phyloP scores from a whole-genome alignment of 2,329 filamentous ascomycete species.

The Aspergillus phoenicis region DNA sequence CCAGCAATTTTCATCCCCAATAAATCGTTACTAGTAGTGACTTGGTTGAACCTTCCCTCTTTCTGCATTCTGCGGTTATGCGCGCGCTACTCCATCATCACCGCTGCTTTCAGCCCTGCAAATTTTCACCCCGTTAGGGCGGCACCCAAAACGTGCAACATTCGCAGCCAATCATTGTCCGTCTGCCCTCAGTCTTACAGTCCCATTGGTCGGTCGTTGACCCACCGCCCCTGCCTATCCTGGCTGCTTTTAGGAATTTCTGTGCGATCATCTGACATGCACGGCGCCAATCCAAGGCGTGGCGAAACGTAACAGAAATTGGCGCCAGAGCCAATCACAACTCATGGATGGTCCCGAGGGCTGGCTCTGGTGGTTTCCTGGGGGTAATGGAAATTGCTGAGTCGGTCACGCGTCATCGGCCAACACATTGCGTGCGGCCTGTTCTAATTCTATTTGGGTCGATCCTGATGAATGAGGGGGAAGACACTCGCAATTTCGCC shows the following conservation, averaged over 20 bases:
- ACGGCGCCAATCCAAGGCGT: slow-evolving; percentile 20
- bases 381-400: slow-evolving; percentile 30
- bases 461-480: background rate
- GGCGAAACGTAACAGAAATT: slow-evolving; percentile 44
- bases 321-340: slow-evolving; percentile 31
- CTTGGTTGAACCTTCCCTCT: background rate
- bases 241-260: slow-evolving; percentile 2
- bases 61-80: background rate
- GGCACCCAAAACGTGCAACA: background rate
- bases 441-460: background rate
- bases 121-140: background rate
- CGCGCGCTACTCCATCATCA: slow-evolving; percentile 6
- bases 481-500: background rate
- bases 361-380: slow-evolving; percentile 28
- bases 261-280: slow-evolving; percentile 37
- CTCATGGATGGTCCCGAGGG: slow-evolving; percentile 2
- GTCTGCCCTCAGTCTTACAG: no score
- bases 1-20: background rate
- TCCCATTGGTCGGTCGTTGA: slow-evolving; percentile 6
- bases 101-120: slow-evolving; percentile 4
- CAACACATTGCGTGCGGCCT: background rate
- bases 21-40: background rate
- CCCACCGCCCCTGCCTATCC: slow-evolving; percentile 3
- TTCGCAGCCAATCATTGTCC: background rate
- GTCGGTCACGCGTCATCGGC: slow-evolving; percentile 19